These are phyloP conservation scores for Cryoendolithus antarcticus DNA, from an alignment of 2,329 filamentous ascomycete species.

Conservation along the genomic window DNA sequence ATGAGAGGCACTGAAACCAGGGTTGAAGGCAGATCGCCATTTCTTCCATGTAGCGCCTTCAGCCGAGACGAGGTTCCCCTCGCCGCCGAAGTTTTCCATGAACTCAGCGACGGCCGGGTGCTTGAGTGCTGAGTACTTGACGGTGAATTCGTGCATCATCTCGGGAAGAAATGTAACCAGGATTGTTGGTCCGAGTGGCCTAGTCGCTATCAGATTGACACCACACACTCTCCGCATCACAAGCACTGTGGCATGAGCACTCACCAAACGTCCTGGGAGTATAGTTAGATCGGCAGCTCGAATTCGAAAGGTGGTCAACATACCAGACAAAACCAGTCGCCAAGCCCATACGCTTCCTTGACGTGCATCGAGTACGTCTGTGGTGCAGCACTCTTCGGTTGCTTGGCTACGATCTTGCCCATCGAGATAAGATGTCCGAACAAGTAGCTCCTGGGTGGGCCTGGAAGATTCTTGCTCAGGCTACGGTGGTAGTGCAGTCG, in stretches of 20 bases:
- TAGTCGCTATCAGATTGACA: constrained; percentile 13
- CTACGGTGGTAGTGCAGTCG: constrained; percentile 15
- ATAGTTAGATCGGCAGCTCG: too few relatives aligned
- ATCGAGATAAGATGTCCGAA: constrained; percentile 31
- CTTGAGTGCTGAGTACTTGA: constrained; percentile 23
- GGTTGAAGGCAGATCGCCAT: constrained; percentile 33
- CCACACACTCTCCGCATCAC: too few relatives aligned
- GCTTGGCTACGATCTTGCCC: constrained; percentile 21
- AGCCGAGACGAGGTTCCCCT: constrained; percentile 24
- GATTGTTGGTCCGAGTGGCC: constrained; percentile 26
- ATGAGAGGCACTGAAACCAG: constrained; percentile 27
- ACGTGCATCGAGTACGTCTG: constrained; percentile 25
- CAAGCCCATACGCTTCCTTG: constrained; percentile 25
- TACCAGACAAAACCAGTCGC: constrained; percentile 32
- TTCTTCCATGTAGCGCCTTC: constrained; percentile 31
- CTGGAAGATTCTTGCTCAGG: constrained; percentile 20
- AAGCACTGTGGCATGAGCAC: too few relatives aligned
- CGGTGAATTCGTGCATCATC: constrained; percentile 27
- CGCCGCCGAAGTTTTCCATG: constrained; percentile 26
- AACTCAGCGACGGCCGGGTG: constrained; percentile 19
- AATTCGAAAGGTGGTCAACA: neutral
- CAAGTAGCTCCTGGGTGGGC: constrained; percentile 29
- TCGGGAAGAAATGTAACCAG: constrained; percentile 28
- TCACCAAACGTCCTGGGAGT: too few relatives aligned
- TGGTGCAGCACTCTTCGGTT: constrained; percentile 25